phyloP scores from a whole-genome alignment of 257 asterid genomes.

The Solanum dulcamara region DNA sequence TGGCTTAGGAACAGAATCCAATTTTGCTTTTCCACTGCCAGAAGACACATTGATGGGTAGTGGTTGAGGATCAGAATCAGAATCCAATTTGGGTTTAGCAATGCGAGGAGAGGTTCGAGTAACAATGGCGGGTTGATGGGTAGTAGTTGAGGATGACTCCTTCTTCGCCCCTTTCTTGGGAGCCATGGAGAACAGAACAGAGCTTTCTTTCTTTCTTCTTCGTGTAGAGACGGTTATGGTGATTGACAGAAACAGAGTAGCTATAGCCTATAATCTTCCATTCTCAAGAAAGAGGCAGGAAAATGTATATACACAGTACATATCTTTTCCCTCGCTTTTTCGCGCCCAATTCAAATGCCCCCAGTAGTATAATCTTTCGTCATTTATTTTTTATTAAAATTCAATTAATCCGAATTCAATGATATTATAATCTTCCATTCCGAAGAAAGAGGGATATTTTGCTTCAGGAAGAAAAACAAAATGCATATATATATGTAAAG shows the following conservation, averaged over 20 bases:
- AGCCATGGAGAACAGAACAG: neutral
- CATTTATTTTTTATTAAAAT: too few relatives aligned
- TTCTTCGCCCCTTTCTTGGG: neutral
- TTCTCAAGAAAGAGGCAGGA: too few relatives aligned
- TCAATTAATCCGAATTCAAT: too few relatives aligned
- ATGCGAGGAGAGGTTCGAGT: neutral
- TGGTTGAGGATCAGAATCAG: neutral
- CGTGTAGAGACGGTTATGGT: neutral
- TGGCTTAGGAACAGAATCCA: neutral
- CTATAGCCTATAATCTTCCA: too few relatives aligned
- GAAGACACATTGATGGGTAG: neutral
- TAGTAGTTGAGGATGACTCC: neutral
- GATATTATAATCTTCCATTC: too few relatives aligned
- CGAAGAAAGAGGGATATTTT: too few relatives aligned
- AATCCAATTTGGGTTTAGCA: neutral
- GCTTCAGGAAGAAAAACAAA: too few relatives aligned
- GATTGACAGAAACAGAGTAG: neutral
- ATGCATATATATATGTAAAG: too few relatives aligned
- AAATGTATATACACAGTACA: too few relatives aligned
- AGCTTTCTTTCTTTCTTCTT: neutral
- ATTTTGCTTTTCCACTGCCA: neutral
- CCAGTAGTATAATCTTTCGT: too few relatives aligned
- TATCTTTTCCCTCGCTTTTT: neutral
- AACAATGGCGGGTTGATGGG: neutral
- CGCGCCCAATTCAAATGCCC: too few relatives aligned